These are phyloP conservation scores for Diaporthe vaccinii DNA, from an alignment of 2,329 filamentous ascomycete species.

Conservation along the genomic window DNA sequence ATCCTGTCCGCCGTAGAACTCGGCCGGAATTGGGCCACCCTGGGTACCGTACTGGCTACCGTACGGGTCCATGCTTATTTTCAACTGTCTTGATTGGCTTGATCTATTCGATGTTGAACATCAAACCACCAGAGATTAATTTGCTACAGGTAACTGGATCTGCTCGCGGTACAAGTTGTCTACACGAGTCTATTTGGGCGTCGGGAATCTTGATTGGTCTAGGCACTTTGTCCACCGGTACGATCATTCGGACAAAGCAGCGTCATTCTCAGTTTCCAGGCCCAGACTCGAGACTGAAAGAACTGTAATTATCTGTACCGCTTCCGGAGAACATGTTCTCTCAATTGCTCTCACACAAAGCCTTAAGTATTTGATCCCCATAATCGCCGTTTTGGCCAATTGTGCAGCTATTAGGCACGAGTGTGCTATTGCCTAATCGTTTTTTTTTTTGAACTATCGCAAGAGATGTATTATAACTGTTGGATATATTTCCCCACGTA, in stretches of 20 bases:
- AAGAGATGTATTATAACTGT: no score
- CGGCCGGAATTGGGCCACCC: no score
- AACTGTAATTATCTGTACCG: background rate
- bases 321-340: constrained; percentile 2
- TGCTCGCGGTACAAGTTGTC: background rate
- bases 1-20: no score
- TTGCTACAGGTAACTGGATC: background rate
- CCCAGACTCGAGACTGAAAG: constrained; percentile 1
- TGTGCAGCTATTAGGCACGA: background rate
- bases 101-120: background rate
- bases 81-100: no score
- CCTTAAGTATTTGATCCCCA: background rate
- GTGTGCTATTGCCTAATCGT: background rate
- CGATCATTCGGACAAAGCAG: background rate
- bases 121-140: background rate
- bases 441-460: no score
- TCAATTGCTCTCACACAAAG: background rate
- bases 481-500: no score
- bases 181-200: background rate
- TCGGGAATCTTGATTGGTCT: background rate
- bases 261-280: no score
- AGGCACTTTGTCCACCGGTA: background rate
- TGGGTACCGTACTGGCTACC: background rate
- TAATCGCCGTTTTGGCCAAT: background rate
- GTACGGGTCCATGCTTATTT: background rate